phyloP scores from a whole-genome alignment of 768 basidiomycete species.

The Russula olivacea region DNA sequence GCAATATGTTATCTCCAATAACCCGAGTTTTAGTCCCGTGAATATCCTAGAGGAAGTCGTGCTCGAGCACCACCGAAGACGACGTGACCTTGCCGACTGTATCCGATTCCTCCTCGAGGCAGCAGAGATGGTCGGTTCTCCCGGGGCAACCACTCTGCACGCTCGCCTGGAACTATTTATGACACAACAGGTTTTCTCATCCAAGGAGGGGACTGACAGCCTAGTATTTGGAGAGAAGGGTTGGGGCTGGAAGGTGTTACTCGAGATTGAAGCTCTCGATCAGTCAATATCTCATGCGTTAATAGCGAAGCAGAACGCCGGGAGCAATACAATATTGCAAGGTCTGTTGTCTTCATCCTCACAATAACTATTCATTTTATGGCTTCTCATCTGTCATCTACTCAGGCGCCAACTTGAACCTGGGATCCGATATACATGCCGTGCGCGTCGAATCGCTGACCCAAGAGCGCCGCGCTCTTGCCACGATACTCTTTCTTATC shows the following conservation, averaged over 20 bases:
- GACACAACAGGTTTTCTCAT: constrained; percentile 46
- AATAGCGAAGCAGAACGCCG: constrained; percentile 55
- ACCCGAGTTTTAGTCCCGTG: constrained; percentile 57
- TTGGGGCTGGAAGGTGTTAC: constrained; percentile 52
- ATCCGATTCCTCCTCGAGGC: constrained; percentile 63
- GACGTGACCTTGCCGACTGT: constrained; percentile 66
- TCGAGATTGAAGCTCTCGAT: constrained; percentile 57
- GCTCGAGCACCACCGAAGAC: constrained; percentile 59
- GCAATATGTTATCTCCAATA: constrained; percentile 53
- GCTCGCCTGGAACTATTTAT: constrained; percentile 52
- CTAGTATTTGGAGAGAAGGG: constrained; percentile 34
- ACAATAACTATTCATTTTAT: too few relatives aligned
- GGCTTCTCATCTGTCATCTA: background rate
- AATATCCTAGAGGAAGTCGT: constrained; percentile 60
- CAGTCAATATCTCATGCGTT: constrained; percentile 49
- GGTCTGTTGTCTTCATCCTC: constrained; percentile 36
- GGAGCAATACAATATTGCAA: constrained; percentile 52
- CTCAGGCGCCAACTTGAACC: constrained; percentile 39
- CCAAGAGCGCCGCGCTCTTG: constrained; percentile 65
- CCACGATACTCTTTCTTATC: constrained; percentile 55
- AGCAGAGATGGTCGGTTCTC: constrained; percentile 43
- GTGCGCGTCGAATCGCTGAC: constrained; percentile 68
- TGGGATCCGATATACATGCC: constrained; percentile 63
- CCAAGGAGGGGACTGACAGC: constrained; percentile 29
- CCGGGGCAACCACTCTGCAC: constrained; percentile 44